Conservation (phyloP, 345 rosid species). For the Erodium maritimum region DNA sequence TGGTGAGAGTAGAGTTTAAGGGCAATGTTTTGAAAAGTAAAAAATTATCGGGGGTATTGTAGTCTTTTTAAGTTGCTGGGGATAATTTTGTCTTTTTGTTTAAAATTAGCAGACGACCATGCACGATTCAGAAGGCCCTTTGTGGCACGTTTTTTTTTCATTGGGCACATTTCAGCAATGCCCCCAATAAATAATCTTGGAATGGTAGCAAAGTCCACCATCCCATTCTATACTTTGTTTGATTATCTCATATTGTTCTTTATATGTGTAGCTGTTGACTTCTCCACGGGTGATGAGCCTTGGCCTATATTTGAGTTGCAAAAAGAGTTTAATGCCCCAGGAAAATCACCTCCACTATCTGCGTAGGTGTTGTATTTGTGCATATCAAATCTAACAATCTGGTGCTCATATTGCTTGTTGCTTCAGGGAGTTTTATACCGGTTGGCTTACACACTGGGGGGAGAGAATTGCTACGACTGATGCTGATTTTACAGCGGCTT, state of each 20-base stretch:
- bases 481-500: slow-evolving; percentile 56
- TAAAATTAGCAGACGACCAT: no score
- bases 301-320: slow-evolving; percentile 83
- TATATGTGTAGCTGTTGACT: slow-evolving; percentile 70
- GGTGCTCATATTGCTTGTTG: slow-evolving; percentile 5
- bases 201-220: not conserved
- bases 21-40: no score
- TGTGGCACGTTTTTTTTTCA: no score
- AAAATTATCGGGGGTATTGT: no score
- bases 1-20: no score
- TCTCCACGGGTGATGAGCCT: slow-evolving; percentile 64
- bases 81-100: no score
- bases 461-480: slow-evolving; percentile 59
- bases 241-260: slow-evolving; percentile 5
- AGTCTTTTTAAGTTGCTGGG: no score
- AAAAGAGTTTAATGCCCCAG: slow-evolving; percentile 78
- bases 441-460: slow-evolving; percentile 98
- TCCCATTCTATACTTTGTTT: not conserved
- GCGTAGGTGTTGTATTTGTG: slow-evolving; percentile 35
- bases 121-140: no score
- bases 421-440: slow-evolving; percentile 88
- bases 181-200: not conserved
- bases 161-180: no score
- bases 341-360: slow-evolving; percentile 89
- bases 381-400: not conserved